Evolutionary conservation across 306 rosid genomes (phyloP).

Genomic region (Macrotyloma uniflorum): DNA sequence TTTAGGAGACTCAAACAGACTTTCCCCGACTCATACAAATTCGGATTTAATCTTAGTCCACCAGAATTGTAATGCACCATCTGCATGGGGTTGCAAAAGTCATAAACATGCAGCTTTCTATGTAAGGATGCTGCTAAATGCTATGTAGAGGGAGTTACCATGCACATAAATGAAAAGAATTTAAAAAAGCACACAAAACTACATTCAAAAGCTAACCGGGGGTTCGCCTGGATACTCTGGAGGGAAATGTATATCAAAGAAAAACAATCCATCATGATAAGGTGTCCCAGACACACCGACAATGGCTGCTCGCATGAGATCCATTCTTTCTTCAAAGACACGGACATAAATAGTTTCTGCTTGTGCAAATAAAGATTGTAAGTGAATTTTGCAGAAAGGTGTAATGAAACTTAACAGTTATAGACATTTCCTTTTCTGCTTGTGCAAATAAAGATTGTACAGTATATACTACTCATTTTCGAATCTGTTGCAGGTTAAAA

Average conservation of each 20-base stretch:
- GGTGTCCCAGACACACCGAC: constrained; percentile 98
- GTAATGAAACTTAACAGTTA: background rate
- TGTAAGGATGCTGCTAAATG: constrained; percentile 13
- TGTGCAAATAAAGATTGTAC: too few relatives aligned
- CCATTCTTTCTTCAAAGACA: constrained; percentile 89
- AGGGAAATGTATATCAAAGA: constrained; percentile 87
- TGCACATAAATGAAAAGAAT: constrained; percentile 23
- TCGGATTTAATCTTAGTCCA: constrained; percentile 87
- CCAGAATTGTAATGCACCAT: constrained; percentile 86
- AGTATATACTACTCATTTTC: constrained; percentile 24
- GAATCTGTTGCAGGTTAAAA: background rate
- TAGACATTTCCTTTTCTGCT: background rate
- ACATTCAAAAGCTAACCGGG: constrained; percentile 70
- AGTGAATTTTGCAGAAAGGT: constrained; percentile 19
- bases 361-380: constrained; percentile 13
- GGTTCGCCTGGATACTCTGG: constrained; percentile 82
- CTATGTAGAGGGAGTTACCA: constrained; percentile 20
- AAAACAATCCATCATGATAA: constrained; percentile 90
- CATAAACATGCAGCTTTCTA: constrained; percentile 24
- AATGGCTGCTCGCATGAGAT: constrained; percentile 82
- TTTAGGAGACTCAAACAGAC: constrained; percentile 94
- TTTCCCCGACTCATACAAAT: constrained; percentile 93
- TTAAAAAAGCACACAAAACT: constrained; percentile 9
- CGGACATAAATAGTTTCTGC: constrained; percentile 88
- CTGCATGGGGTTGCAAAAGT: constrained; percentile 55